Evolutionary conservation across 257 asterid species (phyloP).

Genomic region (Nicotiana paniculata): DNA sequence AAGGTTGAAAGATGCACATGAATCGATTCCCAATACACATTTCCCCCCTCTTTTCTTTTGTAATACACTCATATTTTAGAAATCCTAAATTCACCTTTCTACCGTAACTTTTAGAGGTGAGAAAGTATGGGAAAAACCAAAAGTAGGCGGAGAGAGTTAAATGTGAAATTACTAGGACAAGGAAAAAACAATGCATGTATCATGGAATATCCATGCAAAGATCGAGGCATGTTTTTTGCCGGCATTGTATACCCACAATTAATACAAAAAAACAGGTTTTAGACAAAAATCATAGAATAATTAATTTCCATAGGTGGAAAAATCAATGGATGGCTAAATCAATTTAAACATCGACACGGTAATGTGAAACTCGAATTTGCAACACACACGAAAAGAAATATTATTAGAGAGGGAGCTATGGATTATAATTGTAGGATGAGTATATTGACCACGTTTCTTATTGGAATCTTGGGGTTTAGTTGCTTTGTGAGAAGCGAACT

Average conservation of each 20-base stretch:
- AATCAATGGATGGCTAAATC: not conserved
- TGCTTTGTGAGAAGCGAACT: not conserved
- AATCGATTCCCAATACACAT: no score
- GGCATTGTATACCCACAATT: not conserved
- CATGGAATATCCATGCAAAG: not conserved
- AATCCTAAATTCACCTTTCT: no score
- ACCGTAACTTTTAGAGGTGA: no score
- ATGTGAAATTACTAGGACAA: no score
- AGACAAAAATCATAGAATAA: not conserved
- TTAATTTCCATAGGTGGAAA: not conserved
- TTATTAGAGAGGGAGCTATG: no score
- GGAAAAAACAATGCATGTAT: no score
- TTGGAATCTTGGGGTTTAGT: not conserved
- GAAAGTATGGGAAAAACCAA: no score
- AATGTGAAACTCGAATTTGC: no score
- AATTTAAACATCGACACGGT: not conserved
- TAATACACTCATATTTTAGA: no score
- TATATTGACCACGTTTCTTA: not conserved
- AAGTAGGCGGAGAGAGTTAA: no score
- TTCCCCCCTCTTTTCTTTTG: no score
- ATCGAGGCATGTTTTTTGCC: not conserved
- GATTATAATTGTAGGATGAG: not conserved
- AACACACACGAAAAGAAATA: not conserved
- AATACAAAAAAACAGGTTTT: not conserved
- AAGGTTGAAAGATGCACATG: no score